Evolutionary conservation across 345 rosid genomes (phyloP).

Genomic region (Dipteronia dyeriana): DNA sequence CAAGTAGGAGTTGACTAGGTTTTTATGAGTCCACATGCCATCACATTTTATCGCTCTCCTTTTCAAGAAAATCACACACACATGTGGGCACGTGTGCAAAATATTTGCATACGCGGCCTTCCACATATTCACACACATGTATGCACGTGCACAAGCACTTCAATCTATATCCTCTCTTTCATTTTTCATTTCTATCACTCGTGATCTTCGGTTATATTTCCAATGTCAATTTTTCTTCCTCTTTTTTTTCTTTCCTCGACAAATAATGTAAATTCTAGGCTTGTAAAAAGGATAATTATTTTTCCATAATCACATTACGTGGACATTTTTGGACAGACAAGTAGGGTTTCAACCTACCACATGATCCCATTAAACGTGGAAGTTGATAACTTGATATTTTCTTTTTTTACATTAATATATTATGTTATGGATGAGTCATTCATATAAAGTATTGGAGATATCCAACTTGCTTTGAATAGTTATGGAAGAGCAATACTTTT

Average conservation of each 20-base stretch:
- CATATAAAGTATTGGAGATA: neutral
- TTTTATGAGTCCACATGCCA: conserved; percentile 64
- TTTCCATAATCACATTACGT: neutral
- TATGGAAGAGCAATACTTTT: no score
- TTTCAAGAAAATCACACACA: conserved; percentile 43
- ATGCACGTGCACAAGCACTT: conserved; percentile 83
- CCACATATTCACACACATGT: conserved; percentile 77
- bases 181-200: conserved; percentile 6
- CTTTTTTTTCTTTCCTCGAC: no score
- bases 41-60: conserved; percentile 33
- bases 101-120: conserved; percentile 45
- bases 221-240: conserved; percentile 11
- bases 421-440: neutral
- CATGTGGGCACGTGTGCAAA: conserved; percentile 80
- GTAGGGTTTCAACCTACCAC: conserved; percentile 20
- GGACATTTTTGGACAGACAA: neutral
- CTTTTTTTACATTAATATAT: neutral
- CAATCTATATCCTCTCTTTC: conserved; percentile 43
- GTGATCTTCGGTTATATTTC: conserved; percentile 23
- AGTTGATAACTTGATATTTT: neutral
- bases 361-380: conserved; percentile 19
- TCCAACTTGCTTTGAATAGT: neutral
- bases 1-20: conserved; percentile 48
- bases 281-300: neutral
- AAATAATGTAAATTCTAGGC: no score